A percentile compares a stretch with the other conserved stretches of the same genome.
phyloP scores from a whole-genome alignment of 345 rosid species.

The Chamaenerion angustifolium region DNA sequence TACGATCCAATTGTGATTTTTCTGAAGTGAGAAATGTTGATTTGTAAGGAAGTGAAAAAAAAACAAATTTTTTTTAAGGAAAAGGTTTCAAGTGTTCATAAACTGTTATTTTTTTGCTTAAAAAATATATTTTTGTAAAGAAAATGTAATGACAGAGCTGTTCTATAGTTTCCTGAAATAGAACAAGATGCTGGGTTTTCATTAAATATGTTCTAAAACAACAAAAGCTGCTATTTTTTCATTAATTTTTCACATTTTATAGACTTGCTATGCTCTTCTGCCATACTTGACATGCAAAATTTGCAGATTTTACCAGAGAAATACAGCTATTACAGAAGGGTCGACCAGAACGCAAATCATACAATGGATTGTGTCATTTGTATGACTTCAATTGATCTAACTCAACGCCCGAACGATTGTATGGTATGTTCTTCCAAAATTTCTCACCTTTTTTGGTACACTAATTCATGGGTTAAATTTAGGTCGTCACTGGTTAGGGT shows the following conservation, averaged over 20 bases:
- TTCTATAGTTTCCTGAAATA: too few species aligned
- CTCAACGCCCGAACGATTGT: slow-evolving; percentile 50
- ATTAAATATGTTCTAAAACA: too few species aligned
- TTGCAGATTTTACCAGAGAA: slow-evolving; percentile 88
- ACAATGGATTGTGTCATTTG: slow-evolving; percentile 82
- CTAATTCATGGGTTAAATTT: not conserved
- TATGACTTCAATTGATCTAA: slow-evolving; percentile 76
- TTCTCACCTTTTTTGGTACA: not conserved
- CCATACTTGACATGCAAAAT: slow-evolving; percentile 4
- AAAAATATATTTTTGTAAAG: too few species aligned
- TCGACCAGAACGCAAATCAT: slow-evolving; percentile 38
- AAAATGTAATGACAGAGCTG: too few species aligned
- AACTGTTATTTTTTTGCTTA: too few species aligned
- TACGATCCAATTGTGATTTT: slow-evolving; percentile 9
- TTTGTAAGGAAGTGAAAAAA: too few species aligned
- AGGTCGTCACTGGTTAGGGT: too few species aligned
- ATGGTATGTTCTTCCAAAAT: slow-evolving; percentile 42
- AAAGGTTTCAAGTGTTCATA: too few species aligned
- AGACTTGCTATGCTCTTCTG: not conserved
- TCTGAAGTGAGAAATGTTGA: too few species aligned
- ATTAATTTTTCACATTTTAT: not conserved
- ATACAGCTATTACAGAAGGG: slow-evolving; percentile 73
- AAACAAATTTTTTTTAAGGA: too few species aligned
- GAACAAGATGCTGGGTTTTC: too few species aligned
- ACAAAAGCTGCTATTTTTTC: too few species aligned